A percentile compares a stretch with the other conserved stretches of the same genome.
phyloP scores from a whole-genome alignment of 2,329 filamentous ascomycete genomes.

The Claviceps africana region DNA sequence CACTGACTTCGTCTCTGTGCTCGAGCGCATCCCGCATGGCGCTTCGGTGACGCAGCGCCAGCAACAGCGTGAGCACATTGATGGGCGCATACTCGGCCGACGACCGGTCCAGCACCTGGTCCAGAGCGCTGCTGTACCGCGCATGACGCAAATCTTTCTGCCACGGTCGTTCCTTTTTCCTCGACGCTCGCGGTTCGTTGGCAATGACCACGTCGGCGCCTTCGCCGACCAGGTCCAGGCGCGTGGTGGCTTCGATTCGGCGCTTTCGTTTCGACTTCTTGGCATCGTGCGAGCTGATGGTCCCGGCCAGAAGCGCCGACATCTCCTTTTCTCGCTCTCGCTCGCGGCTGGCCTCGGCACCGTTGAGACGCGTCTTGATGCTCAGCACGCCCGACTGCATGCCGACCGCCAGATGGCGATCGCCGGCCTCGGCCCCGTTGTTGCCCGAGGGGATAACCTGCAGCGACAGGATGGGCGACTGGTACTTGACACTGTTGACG shows the following conservation, averaged over 20 bases:
- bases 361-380: conserved; percentile 75
- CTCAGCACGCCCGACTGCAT: conserved; percentile 91
- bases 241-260: conserved; percentile 27
- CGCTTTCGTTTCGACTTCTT: conserved; percentile 56
- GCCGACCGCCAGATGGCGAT: conserved; percentile 87
- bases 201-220: conserved; percentile 81
- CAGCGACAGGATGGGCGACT: conserved; percentile 76
- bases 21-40: conserved; percentile 70
- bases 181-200: conserved; percentile 38
- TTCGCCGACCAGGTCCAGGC: conserved; percentile 72
- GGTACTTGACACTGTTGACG: conserved; percentile 87
- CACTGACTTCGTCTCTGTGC: conserved; percentile 63
- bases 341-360: conserved; percentile 63
- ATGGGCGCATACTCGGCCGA: conserved; percentile 42
- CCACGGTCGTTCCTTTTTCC: conserved; percentile 58
- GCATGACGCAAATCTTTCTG: conserved; percentile 69
- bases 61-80: conserved; percentile 60
- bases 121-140: conserved; percentile 63
- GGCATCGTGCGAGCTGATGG: conserved; percentile 63
- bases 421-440: conserved; percentile 40
- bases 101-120: conserved; percentile 52
- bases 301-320: conserved; percentile 65
- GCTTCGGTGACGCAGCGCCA: conserved; percentile 74
- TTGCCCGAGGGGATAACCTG: conserved; percentile 45
- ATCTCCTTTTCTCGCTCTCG: conserved; percentile 71